Conservation (phyloP, 805 yeast species). For the Cyberlindnera maclurae region DNA sequence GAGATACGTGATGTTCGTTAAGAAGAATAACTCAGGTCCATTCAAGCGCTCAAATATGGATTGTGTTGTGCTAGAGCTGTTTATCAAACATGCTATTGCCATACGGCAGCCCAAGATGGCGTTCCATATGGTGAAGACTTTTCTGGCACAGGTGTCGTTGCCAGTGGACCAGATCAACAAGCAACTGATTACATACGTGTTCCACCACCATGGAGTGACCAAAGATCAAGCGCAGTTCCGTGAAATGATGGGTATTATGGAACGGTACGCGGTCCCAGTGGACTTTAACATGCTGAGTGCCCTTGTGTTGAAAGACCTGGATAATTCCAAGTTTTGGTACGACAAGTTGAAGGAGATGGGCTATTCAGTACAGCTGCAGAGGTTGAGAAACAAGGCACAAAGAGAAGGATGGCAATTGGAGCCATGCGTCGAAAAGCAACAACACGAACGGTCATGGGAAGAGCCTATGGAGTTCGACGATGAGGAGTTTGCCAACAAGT, state of each 20-base stretch:
- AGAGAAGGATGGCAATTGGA: conserved; percentile 6
- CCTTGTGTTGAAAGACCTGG: conserved; percentile 7
- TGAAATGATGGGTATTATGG: conserved; percentile 8
- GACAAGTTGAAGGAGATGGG: conserved; percentile 8
- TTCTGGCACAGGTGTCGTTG: conserved; percentile 1
- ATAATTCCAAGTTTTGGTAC: conserved; percentile 9
- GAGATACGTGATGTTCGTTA: conserved; percentile 1
- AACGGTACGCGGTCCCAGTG: conserved; percentile 6
- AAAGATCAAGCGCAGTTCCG: conserved; percentile 4
- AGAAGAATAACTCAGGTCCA: conserved; percentile 6
- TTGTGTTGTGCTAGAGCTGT: conserved; percentile 12
- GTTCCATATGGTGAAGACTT: conserved; percentile 10
- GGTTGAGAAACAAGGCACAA: conserved; percentile 5
- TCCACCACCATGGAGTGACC: conserved; percentile 9
- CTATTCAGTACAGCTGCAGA: conserved; percentile 1
- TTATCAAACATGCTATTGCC: conserved; percentile 8
- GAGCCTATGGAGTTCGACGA: too few relatives aligned
- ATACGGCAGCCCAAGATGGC: conserved; percentile 11
- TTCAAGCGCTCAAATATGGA: conserved; percentile 10
- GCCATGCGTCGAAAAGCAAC: not conserved
- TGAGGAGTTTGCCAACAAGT: too few relatives aligned
- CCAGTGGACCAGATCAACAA: conserved; percentile 4
- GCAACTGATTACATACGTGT: conserved; percentile 6
- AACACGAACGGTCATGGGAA: too few relatives aligned
- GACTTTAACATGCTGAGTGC: conserved; percentile 14